Base-by-base conservation (phyloP, 2,329 filamentous ascomycete species). In the Monosporascus sp. region DNA sequence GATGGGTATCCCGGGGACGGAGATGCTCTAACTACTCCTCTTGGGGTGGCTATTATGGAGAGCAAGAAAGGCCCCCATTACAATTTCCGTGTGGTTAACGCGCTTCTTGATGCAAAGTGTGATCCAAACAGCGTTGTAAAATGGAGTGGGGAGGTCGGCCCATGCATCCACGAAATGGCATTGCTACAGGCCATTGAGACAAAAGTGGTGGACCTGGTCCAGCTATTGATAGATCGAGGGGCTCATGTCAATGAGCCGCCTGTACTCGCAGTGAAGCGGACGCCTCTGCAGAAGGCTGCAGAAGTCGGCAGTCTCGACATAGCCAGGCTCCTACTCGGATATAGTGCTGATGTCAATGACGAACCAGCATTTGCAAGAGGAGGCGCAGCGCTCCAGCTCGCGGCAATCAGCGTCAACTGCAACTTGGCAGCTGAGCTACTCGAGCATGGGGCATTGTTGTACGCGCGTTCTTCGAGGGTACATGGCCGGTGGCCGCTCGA, bases 281-380 rank as follows among this genome's bases (percentile, higher is more conserved):
- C 60, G 3, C 58, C 62, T 3, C 46, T 65, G 11, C 62, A 64
- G 27, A 53, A 54, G 6, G 60, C 61, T 1, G 58, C 59, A 9
- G 31, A 54, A 31, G 4, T 48, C 14, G 60, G 59, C 1, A 48
- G 50, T 8, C 34, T 60, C 8, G 54, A 57, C 3, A 56, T 62
- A 15, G 52, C 59, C 5, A 49, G 57, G 14, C 25, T 60, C 14
- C 52, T 64, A 6, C 51, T 64, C 15, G 41, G 47, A 1, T 48
- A 50, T 14, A 55, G 56, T 1, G 60, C 62, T 3, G 51, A 60
- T 7, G 49, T 54, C 1, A 60, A 63, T 25, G 51, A 15, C 4
- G n/a, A 50, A 18, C 46, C 59, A 7, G 38, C 55, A 15, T 8
- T n/a, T 1, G 20, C 9, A n/a, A 17, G 27, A 2, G 61, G 60